A percentile compares a stretch with the other conserved stretches of the same genome.
phyloP scores from a whole-genome alignment of 331 rosid genomes.

The Quercus tomentella region DNA sequence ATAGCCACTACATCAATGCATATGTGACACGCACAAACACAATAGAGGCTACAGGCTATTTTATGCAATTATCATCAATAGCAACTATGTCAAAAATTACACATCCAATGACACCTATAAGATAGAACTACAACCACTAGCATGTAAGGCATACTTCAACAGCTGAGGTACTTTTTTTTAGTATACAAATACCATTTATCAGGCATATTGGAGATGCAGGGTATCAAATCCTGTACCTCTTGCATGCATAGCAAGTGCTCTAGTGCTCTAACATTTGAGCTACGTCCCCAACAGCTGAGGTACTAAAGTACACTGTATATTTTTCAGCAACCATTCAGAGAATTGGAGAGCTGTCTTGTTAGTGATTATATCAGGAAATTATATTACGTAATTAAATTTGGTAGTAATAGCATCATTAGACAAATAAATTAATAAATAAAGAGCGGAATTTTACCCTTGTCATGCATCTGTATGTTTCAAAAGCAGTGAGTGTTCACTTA shows the following conservation, averaged over 20 bases:
- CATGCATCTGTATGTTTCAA: neutral
- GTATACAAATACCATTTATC: no score
- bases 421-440: neutral
- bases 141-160: no score
- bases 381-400: neutral
- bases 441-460: neutral
- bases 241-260: no score
- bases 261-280: no score
- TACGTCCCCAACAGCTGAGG: no score
- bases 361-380: neutral
- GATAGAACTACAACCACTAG: neutral
- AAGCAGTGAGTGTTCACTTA: no score
- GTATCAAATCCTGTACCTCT: no score
- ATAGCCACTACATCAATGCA: constrained; percentile 18
- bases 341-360: neutral
- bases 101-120: neutral
- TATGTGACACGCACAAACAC: neutral
- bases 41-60: neutral
- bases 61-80: neutral
- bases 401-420: neutral
- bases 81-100: neutral
- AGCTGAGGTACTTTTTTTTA: no score
- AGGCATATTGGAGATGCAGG: no score
- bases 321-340: neutral
- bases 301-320: neutral